Conservation (phyloP, 2,329 filamentous ascomycete genomes). For the Erysiphe pulchra region DNA sequence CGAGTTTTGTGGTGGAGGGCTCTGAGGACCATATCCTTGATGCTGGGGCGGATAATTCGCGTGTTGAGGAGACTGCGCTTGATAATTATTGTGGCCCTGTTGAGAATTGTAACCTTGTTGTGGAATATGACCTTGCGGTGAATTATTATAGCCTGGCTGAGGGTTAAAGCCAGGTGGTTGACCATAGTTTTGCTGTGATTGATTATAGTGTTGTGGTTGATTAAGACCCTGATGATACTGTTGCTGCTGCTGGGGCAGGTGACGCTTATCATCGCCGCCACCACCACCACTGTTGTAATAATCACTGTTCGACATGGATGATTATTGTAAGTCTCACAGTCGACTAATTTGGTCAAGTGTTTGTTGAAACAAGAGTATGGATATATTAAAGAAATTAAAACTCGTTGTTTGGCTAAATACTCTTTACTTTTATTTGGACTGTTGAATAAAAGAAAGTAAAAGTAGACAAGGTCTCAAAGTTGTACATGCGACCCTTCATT, state of each 20-base stretch:
- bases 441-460: too few relatives aligned
- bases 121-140: conserved; percentile 5
- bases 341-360: too few relatives aligned
- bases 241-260: conserved; percentile 1
- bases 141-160: conserved; percentile 2
- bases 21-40: conserved; percentile 2
- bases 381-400: too few relatives aligned
- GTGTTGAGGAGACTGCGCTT: conserved; percentile 2
- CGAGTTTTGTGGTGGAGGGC: conserved; percentile 1
- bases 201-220: conserved; percentile 9
- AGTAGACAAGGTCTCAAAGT: too few relatives aligned
- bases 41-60: conserved; percentile 4
- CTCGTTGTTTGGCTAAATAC: too few relatives aligned
- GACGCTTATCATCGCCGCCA: conserved; percentile 7
- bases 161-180: background rate
- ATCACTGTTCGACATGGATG: conserved; percentile 9
- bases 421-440: too few relatives aligned
- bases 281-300: conserved; percentile 9
- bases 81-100: background rate
- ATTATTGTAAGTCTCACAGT: too few relatives aligned
- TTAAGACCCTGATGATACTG: conserved; percentile 4
- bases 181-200: background rate
- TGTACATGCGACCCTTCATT: too few relatives aligned
- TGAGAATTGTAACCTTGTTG: background rate
- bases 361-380: too few relatives aligned